Evolutionary conservation across 768 basidiomycete genomes (phyloP).

Genomic region (Lactarius indigo): DNA sequence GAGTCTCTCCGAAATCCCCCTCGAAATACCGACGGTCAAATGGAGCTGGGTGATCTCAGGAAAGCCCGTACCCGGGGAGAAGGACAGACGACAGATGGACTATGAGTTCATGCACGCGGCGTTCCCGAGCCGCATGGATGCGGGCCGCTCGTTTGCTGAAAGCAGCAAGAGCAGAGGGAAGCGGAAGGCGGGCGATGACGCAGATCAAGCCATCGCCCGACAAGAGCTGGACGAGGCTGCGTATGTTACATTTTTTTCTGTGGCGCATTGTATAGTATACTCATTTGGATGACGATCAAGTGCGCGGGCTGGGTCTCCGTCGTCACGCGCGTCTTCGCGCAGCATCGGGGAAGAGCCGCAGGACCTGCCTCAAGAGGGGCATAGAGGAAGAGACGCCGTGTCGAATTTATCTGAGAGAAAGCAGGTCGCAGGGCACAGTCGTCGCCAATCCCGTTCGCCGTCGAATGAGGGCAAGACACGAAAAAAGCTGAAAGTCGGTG

Average conservation of each 20-base stretch:
- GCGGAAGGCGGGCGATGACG: constrained; percentile 1
- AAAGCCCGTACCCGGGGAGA: constrained; percentile 12
- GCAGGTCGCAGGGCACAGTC: not conserved
- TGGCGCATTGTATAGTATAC: not conserved
- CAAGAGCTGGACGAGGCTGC: not conserved
- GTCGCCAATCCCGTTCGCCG: not conserved
- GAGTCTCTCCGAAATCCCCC: constrained; percentile 53
- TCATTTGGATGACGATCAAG: not conserved
- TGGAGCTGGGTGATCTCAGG: constrained; percentile 24
- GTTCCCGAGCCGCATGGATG: constrained; percentile 22
- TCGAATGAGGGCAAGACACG: not conserved
- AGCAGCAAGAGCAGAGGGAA: constrained; percentile 12
- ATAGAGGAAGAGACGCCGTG: not conserved
- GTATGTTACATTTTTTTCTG: constrained; percentile 5
- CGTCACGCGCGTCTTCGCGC: constrained; percentile 9
- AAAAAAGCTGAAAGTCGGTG: constrained; percentile 11
- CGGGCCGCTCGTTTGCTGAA: constrained; percentile 10
- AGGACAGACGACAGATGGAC: constrained; percentile 19
- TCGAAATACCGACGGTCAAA: constrained; percentile 12
- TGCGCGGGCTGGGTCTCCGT: not conserved
- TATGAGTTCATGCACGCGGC: constrained; percentile 24
- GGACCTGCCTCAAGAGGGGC: not conserved
- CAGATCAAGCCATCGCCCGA: not conserved
- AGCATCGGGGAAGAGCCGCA: not conserved
- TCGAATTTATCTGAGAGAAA: not conserved